phyloP scores from a whole-genome alignment of 2,329 filamentous ascomycete species.

The Aspergillus quadricinctus region DNA sequence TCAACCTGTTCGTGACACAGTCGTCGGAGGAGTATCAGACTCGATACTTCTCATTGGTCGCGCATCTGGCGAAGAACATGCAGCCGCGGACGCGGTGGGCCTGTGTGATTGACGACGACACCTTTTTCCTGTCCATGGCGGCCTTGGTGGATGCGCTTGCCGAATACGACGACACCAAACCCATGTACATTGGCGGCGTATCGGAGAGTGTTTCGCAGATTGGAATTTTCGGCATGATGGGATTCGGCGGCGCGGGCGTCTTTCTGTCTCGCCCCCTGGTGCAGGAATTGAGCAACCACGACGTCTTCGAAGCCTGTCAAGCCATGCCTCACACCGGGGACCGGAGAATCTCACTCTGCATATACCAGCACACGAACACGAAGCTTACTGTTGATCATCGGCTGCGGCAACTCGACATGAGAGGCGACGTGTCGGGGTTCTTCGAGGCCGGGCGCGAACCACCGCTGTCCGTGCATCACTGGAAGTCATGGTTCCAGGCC shows the following conservation, averaged over 20 bases:
- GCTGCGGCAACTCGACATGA: slow-evolving; percentile 56
- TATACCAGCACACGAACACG: slow-evolving; percentile 52
- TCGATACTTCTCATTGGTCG: slow-evolving; percentile 55
- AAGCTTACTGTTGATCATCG: slow-evolving; percentile 54
- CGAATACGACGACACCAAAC: slow-evolving; percentile 46
- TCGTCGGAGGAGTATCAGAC: slow-evolving; percentile 39
- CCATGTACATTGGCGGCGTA: slow-evolving; percentile 54
- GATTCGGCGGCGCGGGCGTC: slow-evolving; percentile 58
- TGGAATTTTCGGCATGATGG: slow-evolving; percentile 54
- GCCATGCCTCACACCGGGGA: slow-evolving; percentile 48
- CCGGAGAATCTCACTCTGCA: slow-evolving; percentile 54
- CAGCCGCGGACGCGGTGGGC: slow-evolving; percentile 51
- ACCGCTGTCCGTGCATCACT: slow-evolving; percentile 59
- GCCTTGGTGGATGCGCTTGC: slow-evolving; percentile 47
- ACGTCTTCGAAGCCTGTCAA: slow-evolving; percentile 48
- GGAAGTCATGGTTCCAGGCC: slow-evolving; percentile 56
- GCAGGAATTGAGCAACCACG: slow-evolving; percentile 40
- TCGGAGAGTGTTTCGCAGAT: slow-evolving; percentile 55
- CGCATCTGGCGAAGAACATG: slow-evolving; percentile 45
- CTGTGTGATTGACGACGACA: slow-evolving; percentile 59
- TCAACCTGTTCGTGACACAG: slow-evolving; percentile 40
- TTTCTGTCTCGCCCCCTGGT: slow-evolving; percentile 55
- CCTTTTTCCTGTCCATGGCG: slow-evolving; percentile 57
- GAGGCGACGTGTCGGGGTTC: slow-evolving; percentile 54
- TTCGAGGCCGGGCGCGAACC: slow-evolving; percentile 53